Evolutionary conservation across 2,329 filamentous ascomycete genomes (phyloP).

Genomic region (Didymella glomerata): DNA sequence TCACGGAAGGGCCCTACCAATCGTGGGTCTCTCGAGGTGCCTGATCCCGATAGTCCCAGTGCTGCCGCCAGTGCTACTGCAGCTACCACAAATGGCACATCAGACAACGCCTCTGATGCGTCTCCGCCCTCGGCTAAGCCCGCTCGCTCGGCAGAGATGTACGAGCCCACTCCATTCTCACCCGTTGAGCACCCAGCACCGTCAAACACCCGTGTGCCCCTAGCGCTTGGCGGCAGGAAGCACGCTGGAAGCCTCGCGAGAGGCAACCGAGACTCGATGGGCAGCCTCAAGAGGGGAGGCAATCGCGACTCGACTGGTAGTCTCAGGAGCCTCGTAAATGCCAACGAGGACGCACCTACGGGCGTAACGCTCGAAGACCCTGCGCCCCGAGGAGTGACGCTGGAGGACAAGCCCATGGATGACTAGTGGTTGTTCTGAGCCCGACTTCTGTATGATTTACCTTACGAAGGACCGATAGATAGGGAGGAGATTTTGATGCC

Average conservation of each 20-base stretch:
- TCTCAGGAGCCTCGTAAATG: constrained; percentile 46
- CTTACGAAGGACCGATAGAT: constrained; percentile 18
- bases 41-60: constrained; percentile 61
- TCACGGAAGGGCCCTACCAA: constrained; percentile 64
- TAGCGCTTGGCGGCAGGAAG: constrained; percentile 39
- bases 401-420: constrained; percentile 82
- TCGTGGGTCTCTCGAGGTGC: constrained; percentile 81
- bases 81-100: constrained; percentile 51
- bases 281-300: constrained; percentile 47
- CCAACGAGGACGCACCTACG: constrained; percentile 48
- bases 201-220: constrained; percentile 46
- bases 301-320: constrained; percentile 52
- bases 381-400: constrained; percentile 65
- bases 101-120: constrained; percentile 32
- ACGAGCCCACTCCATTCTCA: constrained; percentile 15
- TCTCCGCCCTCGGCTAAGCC: constrained; percentile 10
- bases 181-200: constrained; percentile 44
- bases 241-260: constrained; percentile 47
- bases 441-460: constrained; percentile 9
- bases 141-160: constrained; percentile 19
- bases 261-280: constrained; percentile 50
- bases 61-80: constrained; percentile 10
- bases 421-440: constrained; percentile 58
- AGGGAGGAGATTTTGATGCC: constrained; percentile 21
- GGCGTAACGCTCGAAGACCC: constrained; percentile 69